Conservation (phyloP, 306 rosid species). For the Prunus padus region DNA sequence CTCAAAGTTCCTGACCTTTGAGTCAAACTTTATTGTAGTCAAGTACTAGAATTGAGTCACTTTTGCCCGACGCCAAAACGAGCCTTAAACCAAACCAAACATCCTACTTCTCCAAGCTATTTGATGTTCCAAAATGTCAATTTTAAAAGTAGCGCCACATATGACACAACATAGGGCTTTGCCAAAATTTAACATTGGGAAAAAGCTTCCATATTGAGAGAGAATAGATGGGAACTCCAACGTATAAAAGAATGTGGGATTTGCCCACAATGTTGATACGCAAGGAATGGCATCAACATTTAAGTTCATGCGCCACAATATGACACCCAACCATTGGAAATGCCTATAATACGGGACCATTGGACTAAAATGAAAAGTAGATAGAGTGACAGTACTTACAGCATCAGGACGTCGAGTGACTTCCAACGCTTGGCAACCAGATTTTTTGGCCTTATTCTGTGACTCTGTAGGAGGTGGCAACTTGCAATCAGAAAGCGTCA, state of each 20-base stretch:
- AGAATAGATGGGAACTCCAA: background rate
- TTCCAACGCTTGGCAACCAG: slow-evolving; percentile 33
- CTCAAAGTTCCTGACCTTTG: background rate
- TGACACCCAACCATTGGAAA: background rate
- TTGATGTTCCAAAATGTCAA: slow-evolving; percentile 6
- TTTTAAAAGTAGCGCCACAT: background rate
- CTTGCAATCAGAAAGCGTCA: slow-evolving; percentile 30
- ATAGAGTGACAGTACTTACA: slow-evolving; percentile 49
- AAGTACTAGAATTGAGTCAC: background rate
- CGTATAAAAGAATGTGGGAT: background rate
- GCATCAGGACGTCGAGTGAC: slow-evolving; percentile 48
- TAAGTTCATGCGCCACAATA: background rate
- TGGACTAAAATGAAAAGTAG: background rate
- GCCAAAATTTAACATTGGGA: background rate
- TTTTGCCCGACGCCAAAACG: background rate
- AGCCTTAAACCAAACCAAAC: background rate
- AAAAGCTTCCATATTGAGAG: background rate
- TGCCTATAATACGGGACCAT: background rate
- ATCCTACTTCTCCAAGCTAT: background rate
- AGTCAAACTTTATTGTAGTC: background rate
- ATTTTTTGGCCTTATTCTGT: slow-evolving; percentile 26
- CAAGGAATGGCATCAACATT: background rate
- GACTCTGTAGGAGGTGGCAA: slow-evolving; percentile 22
- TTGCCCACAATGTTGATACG: background rate
- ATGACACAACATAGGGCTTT: background rate